Evolutionary conservation across 441 rosid species (phyloP).

Genomic region (Erysimum cheiri): DNA sequence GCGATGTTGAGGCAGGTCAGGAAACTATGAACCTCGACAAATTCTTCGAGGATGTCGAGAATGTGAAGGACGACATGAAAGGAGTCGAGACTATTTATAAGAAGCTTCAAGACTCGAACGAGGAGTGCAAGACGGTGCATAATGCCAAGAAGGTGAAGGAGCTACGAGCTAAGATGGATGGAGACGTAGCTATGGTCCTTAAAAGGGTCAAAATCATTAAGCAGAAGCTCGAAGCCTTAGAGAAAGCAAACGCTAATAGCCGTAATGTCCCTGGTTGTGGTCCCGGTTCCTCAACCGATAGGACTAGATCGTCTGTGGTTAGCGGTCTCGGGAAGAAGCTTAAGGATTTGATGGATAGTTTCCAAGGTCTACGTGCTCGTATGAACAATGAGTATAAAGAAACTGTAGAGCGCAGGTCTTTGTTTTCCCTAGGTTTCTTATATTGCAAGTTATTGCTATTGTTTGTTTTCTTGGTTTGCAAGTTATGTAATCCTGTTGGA

Average conservation of each 20-base stretch:
- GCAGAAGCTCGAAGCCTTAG: slow-evolving; percentile 80
- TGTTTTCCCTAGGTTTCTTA: slow-evolving; percentile 16
- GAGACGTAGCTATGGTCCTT: slow-evolving; percentile 67
- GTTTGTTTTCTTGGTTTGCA: slow-evolving; percentile 8
- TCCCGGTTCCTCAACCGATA: slow-evolving; percentile 81
- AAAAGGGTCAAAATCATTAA: slow-evolving; percentile 74
- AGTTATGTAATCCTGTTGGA: slow-evolving; percentile 6
- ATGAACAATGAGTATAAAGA: slow-evolving; percentile 77
- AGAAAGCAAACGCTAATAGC: slow-evolving; percentile 73
- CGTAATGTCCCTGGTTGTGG: slow-evolving; percentile 78
- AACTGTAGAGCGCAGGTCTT: slow-evolving; percentile 71
- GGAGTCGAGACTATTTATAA: slow-evolving; percentile 61
- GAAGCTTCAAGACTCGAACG: slow-evolving; percentile 73
- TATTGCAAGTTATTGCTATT: neutral
- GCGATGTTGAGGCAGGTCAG: slow-evolving; percentile 72
- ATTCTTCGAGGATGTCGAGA: slow-evolving; percentile 84
- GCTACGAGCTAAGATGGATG: slow-evolving; percentile 73
- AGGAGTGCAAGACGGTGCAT: slow-evolving; percentile 74
- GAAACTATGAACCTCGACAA: slow-evolving; percentile 74
- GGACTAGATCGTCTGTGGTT: slow-evolving; percentile 84
- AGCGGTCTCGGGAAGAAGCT: slow-evolving; percentile 84
- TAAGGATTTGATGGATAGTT: slow-evolving; percentile 82
- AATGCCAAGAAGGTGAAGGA: slow-evolving; percentile 76
- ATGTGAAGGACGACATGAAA: slow-evolving; percentile 78
- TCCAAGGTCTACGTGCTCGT: slow-evolving; percentile 65